Conservation (phyloP, 2,329 filamentous ascomycete genomes). For the Phialophora macrospora region DNA sequence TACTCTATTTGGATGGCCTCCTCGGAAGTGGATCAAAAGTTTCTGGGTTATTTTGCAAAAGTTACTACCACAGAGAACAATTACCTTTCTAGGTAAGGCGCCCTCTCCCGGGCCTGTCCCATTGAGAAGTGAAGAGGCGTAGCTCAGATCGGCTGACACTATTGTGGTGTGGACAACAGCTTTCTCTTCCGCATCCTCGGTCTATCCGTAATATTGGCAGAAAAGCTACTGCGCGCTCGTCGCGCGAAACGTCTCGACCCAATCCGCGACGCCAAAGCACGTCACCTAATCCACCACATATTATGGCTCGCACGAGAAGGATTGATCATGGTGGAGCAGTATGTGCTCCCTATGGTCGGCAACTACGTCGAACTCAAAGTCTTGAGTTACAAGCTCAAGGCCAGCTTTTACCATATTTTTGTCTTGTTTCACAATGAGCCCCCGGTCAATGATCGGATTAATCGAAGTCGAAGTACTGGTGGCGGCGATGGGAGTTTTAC, state of each 20-base stretch:
- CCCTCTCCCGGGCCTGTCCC: neutral
- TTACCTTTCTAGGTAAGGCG: conserved; percentile 67
- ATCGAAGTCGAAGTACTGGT: conserved; percentile 30
- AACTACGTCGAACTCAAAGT: conserved; percentile 84
- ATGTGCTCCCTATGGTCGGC: conserved; percentile 82
- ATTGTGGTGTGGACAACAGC: conserved; percentile 34
- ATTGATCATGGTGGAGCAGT: conserved; percentile 80
- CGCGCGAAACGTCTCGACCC: conserved; percentile 82
- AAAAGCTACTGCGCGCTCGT: conserved; percentile 79
- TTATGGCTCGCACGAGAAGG: conserved; percentile 95
- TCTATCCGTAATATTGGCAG: conserved; percentile 83
- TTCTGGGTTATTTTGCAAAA: conserved; percentile 85
- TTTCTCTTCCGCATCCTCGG: conserved; percentile 92
- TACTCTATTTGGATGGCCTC: conserved; percentile 75
- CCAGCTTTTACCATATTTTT: conserved; percentile 95
- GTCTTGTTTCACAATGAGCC: conserved; percentile 95
- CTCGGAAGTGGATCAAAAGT: conserved; percentile 96
- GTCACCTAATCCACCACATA: conserved; percentile 83
- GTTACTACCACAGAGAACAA: conserved; percentile 77
- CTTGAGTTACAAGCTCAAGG: conserved; percentile 85
- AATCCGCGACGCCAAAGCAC: conserved; percentile 73
- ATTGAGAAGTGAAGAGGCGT: neutral
- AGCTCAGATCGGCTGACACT: neutral
- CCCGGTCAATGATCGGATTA: conserved; percentile 63
- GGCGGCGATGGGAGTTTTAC: conserved; percentile 27